These are phyloP conservation scores for Citrus medica DNA, from an alignment of 345 rosid genomes.

Conservation along the genomic window DNA sequence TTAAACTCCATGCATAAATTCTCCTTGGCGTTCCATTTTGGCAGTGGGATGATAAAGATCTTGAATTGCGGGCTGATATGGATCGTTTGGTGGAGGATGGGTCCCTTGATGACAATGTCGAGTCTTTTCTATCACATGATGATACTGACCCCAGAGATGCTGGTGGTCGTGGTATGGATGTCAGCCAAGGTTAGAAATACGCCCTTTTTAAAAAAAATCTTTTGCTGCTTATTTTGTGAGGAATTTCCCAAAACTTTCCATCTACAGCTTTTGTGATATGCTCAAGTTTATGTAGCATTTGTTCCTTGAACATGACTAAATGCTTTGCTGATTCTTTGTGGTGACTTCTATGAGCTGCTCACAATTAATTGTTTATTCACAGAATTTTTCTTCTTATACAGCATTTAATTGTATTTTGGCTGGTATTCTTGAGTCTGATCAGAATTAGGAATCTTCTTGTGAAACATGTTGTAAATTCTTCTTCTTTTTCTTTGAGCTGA, in stretches of 20 bases:
- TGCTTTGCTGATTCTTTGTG: neutral
- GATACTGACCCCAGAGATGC: constrained; percentile 81
- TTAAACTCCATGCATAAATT: constrained; percentile 31
- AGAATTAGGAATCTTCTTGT: neutral
- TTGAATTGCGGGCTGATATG: constrained; percentile 91
- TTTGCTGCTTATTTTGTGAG: neutral
- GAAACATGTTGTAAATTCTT: neutral
- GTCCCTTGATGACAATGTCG: constrained; percentile 91
- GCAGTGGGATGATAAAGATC: constrained; percentile 73
- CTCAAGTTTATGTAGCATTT: neutral
- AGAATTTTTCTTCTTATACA: neutral
- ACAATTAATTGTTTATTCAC: neutral
- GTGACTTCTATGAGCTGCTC: neutral
- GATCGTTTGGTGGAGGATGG: constrained; percentile 96
- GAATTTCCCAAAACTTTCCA: neutral
- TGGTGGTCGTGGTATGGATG: constrained; percentile 81
- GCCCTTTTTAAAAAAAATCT: neutral
- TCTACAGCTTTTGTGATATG: neutral
- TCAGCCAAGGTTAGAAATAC: constrained; percentile 53
- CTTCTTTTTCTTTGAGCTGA: neutral
- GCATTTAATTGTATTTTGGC: neutral
- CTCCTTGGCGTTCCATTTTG: constrained; percentile 52
- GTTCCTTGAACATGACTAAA: constrained; percentile 8
- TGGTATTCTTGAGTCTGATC: neutral
- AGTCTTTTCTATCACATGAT: constrained; percentile 92